Evolutionary conservation across 768 basidiomycete species (phyloP), one percentile per base, ranked within the genome.

Genomic region (Hysterangium stoloniferum): DNA sequence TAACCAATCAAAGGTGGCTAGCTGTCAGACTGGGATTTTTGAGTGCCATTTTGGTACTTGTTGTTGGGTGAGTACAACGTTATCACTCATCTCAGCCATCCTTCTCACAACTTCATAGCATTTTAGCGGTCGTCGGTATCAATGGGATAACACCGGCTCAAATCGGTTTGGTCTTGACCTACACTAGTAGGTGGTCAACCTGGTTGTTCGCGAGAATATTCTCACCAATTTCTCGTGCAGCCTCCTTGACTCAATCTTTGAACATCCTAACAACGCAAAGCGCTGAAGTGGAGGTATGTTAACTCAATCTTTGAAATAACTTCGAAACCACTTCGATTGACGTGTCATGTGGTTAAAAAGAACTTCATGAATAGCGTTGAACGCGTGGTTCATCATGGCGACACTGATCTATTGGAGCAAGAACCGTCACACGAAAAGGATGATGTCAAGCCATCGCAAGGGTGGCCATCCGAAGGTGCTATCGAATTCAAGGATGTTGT

Each of bases 1-100:
- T 80, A 32, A 76, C 80, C 4, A 84, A 84, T 56, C 84, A 87
- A 64, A 71, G 82, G 51, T 86, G 82, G 86, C 71, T 91, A 8
- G 77, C 80, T 27, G 71, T 88, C 27, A 75, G 86, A 22, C 71
- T 89, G 1, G 86, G 88, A 59, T 75, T 79, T 53, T 72, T 84
- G 38, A 86, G 86, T 12, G 77, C 75, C 2, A 57, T 80, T 32
- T 62, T 82, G 56, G 71, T 76, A 3, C 77, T 81, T 60, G 64
- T 73, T 37, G 78, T 79, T 54, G 52, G 75, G 57, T 13, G 13
- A 4, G n/a, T 7, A 5, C 19, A 20, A n/a, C 17, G 32, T 11
- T 49, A 20, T 25, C 13, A 4, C 31, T 40, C 17, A 15, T 35
- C 13, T 27, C 3, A 37, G 25, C n/a, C 17, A 9, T 22, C 19